A percentile compares a stretch with the other conserved stretches of the same genome.
phyloP scores from a whole-genome alignment of 164 flowering plant genomes.

The Dillenia turbinata region DNA sequence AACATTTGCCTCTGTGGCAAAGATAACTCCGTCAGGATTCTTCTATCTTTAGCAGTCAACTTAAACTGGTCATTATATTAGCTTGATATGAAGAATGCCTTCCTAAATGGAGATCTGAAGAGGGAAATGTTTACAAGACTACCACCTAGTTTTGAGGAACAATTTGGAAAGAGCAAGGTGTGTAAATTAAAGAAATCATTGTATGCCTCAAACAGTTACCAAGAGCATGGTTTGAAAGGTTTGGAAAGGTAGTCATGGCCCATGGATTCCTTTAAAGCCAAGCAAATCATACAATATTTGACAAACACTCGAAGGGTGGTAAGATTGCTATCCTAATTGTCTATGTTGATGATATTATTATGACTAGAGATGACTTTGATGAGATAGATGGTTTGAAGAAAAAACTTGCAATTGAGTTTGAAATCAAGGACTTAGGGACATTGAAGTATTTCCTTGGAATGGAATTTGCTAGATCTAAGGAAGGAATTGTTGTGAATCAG shows the following conservation, averaged over 20 bases:
- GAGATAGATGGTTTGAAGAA: too few relatives aligned
- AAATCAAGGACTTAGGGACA: too few relatives aligned
- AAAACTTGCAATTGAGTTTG: too few relatives aligned
- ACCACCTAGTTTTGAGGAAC: neutral
- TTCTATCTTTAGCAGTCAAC: neutral
- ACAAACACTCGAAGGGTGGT: neutral
- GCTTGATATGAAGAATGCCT: too few relatives aligned
- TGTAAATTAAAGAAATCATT: neutral
- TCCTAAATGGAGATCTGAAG: too few relatives aligned
- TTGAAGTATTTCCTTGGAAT: too few relatives aligned
- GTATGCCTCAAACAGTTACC: neutral
- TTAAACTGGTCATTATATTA: neutral
- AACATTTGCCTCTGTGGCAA: too few relatives aligned
- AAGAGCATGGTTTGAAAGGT: neutral
- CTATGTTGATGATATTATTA: too few relatives aligned
- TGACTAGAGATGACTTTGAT: too few relatives aligned
- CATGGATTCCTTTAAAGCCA: neutral
- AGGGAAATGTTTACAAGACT: too few relatives aligned
- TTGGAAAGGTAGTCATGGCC: neutral
- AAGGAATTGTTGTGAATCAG: neutral
- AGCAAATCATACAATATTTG: neutral
- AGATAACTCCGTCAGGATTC: neutral
- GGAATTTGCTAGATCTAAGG: too few relatives aligned
- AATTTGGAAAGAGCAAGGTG: neutral
- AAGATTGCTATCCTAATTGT: neutral